These are phyloP conservation scores for Aureoboletus auriporus DNA, from an alignment of 768 basidiomycete genomes.

Conservation along the genomic window DNA sequence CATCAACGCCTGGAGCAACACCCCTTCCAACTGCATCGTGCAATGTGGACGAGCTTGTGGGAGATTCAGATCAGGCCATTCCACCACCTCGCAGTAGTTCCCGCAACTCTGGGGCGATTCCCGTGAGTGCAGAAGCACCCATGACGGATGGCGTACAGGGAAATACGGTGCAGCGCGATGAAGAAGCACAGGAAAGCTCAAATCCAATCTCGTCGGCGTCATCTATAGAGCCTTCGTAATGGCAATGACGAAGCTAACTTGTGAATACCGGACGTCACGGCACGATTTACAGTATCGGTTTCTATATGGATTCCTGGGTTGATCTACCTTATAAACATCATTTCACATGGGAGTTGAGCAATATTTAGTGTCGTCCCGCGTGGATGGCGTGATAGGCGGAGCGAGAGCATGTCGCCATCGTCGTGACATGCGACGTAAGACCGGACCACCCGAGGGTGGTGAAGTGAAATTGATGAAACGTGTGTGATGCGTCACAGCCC, in stretches of 20 bases:
- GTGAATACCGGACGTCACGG: too few relatives aligned
- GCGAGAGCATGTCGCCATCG: constrained; percentile 3
- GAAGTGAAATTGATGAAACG: constrained; percentile 10
- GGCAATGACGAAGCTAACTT: constrained; percentile 6
- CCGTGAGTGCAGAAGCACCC: constrained; percentile 4
- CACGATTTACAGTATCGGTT: constrained; percentile 11
- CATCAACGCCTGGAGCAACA: constrained; percentile 16
- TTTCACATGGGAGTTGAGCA: background rate
- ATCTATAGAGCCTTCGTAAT: constrained; percentile 1
- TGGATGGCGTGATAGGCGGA: constrained; percentile 9
- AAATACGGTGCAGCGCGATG: constrained; percentile 1
- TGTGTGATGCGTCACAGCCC: constrained; percentile 5
- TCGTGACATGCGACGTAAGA: background rate
- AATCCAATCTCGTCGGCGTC: constrained; percentile 10
- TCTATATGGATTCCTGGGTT: constrained; percentile 10
- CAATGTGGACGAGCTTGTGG: constrained; percentile 14
- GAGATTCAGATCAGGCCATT: constrained; percentile 16
- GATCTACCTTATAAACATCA: constrained; percentile 12
- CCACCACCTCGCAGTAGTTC: constrained; percentile 22
- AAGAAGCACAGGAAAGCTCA: constrained; percentile 1
- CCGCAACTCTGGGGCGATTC: constrained; percentile 5
- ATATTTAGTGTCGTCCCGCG: background rate
- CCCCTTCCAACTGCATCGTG: constrained; percentile 6
- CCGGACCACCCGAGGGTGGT: background rate
- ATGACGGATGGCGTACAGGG: constrained; percentile 1